Conservation (phyloP, 2,329 filamentous ascomycete species). For the Aspergillus bombycis region DNA sequence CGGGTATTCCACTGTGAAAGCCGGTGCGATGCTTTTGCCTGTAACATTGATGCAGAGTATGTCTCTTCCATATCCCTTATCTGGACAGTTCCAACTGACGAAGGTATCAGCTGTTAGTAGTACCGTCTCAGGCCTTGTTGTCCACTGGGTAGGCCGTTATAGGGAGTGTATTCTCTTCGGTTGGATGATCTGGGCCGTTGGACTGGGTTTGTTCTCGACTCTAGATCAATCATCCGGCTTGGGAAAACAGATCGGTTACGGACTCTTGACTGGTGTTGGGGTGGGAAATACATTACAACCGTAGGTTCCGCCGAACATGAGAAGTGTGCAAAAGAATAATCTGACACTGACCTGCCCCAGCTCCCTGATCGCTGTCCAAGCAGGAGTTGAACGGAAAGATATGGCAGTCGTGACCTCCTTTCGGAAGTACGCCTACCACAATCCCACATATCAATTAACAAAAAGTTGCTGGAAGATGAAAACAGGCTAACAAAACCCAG, state of each 20-base stretch:
- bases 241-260: slow-evolving; percentile 60
- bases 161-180: slow-evolving; percentile 59
- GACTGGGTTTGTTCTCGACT: slow-evolving; percentile 58
- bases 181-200: slow-evolving; percentile 56
- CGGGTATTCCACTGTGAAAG: slow-evolving; percentile 46
- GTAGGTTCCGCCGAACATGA: slow-evolving; percentile 15
- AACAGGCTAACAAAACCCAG: slow-evolving; percentile 23
- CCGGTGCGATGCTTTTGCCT: slow-evolving; percentile 56
- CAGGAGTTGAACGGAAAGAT: slow-evolving; percentile 41
- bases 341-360: slow-evolving; percentile 11
- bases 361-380: slow-evolving; percentile 44
- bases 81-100: slow-evolving; percentile 30
- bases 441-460: background rate
- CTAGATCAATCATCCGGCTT: slow-evolving; percentile 52
- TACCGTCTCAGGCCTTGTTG: slow-evolving; percentile 56
- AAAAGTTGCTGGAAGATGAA: background rate
- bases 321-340: background rate
- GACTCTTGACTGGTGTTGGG: slow-evolving; percentile 55
- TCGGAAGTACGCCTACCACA: slow-evolving; percentile 30
- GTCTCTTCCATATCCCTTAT: background rate
- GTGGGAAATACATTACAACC: slow-evolving; percentile 58
- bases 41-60: slow-evolving; percentile 53
- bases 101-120: slow-evolving; percentile 46
- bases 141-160: slow-evolving; percentile 58
- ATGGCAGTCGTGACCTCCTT: slow-evolving; percentile 47